A percentile compares a stretch with the other conserved stretches of the same genome.
phyloP scores from a whole-genome alignment of 768 basidiomycete species.

The Amanita jacksonii region DNA sequence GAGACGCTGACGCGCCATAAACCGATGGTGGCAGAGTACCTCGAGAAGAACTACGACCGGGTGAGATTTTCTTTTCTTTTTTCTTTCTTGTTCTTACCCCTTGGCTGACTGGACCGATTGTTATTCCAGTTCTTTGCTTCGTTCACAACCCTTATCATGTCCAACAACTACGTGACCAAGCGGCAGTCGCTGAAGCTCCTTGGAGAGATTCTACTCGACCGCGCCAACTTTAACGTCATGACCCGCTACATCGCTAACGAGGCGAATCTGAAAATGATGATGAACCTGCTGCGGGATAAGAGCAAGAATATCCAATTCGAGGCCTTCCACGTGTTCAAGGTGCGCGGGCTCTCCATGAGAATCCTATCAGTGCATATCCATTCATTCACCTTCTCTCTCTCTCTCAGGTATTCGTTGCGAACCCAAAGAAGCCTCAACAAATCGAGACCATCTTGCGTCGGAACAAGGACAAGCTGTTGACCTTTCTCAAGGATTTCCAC shows the following conservation, averaged over 20 bases:
- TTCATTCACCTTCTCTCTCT: background rate
- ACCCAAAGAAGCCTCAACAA: conserved; percentile 96
- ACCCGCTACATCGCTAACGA: conserved; percentile 94
- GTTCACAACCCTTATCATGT: conserved; percentile 87
- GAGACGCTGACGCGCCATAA: conserved; percentile 96
- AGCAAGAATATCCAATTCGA: conserved; percentile 99
- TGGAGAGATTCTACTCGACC: conserved; percentile 94
- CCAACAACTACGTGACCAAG: conserved; percentile 98
- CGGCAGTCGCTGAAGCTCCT: conserved; percentile 96
- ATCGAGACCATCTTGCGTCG: conserved; percentile 85
- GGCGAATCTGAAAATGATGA: conserved; percentile 99
- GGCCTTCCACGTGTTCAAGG: conserved; percentile 99
- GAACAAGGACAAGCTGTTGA: conserved; percentile 89
- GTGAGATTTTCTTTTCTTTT: conserved; percentile 26
- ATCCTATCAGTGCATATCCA: background rate
- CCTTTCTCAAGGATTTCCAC: conserved; percentile 89
- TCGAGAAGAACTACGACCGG: conserved; percentile 95
- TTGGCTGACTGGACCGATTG: no score
- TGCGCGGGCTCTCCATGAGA: conserved; percentile 26
- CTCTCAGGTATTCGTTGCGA: conserved; percentile 88
- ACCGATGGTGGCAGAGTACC: conserved; percentile 93
- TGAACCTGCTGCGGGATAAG: conserved; percentile 96
- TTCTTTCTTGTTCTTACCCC: no score
- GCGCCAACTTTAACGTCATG: conserved; percentile 98
- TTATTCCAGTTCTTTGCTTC: conserved; percentile 99